phyloP scores from a whole-genome alignment of 2,329 filamentous ascomycete species.

The Fusarium protoensiforme region DNA sequence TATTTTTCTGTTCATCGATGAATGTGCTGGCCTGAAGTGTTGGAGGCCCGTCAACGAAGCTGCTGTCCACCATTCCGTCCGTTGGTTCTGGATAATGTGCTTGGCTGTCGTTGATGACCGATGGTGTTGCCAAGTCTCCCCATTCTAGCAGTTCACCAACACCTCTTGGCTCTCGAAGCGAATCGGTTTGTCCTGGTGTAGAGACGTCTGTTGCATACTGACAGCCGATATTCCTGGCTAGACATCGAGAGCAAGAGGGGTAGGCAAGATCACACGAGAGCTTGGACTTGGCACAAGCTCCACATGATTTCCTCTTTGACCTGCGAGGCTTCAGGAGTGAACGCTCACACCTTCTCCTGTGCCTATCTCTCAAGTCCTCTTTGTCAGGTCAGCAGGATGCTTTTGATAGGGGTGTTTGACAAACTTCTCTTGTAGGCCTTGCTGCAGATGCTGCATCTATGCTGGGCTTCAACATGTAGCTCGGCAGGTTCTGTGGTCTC shows the following conservation, averaged over 20 bases:
- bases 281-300: background rate
- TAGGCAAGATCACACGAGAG: background rate
- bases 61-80: background rate
- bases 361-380: background rate
- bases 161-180: background rate
- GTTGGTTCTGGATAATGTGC: background rate
- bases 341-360: background rate
- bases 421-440: background rate
- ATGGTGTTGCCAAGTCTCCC: background rate
- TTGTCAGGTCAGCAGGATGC: background rate
- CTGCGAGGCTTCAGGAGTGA: background rate
- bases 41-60: background rate
- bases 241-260: background rate
- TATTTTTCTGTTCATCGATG: background rate
- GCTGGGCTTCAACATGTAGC: background rate
- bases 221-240: background rate
- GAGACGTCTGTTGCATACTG: background rate
- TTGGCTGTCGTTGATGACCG: background rate
- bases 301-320: background rate
- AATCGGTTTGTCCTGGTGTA: background rate
- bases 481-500: background rate
- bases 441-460: background rate
- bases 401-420: background rate
- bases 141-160: background rate
- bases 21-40: background rate